Evolutionary conservation across 164 flowering plant genomes (phyloP), one percentile per base, ranked within the genome.

Genomic region (Protea cynaroides): DNA sequence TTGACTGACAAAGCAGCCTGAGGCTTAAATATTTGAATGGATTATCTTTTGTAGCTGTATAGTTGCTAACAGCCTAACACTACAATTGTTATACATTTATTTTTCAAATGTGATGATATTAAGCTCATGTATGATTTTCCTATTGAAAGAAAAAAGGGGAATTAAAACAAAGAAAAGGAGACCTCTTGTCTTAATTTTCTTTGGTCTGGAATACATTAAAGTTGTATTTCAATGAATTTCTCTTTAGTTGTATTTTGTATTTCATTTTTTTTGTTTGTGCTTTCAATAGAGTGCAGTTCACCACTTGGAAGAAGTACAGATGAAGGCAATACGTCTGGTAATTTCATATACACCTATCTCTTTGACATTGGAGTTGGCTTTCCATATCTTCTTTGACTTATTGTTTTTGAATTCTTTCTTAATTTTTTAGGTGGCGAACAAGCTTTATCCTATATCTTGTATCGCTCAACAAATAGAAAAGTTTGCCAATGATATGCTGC

Each of bases 291-390:
- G 97, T 85, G 89, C 97, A 59, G 89, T 87, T 70, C 91, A 95
- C 84, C 88, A 71, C 23, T 69, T 78, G 76, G 99, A 88, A 75
- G 97, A 95, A 81, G 96, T 95, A 49, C 89, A 96, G 9, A 87
- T 83, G 92, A 92, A 90, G 81, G 97, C 99, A 57, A 92, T 95
- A 70, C 96, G 99, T 50, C 81, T 95, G 97, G 99, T 95, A 92
- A 22, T 58, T 8, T 38, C 21, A 18, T 60, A 13, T 34, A 52
- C 14, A 54, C 60, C 65, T 76, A 71, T 12, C 11, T 17, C 21
- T 49, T 58, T 44, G 18, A 8, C 3, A 18, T 1, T 34, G 37
- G 38, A 55, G n/a, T 56, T n/a, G 25, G 19, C 25, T 72, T 71
- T 0, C 34, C 50, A 23, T 54, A 49, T 2, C 24, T 40, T 43